phyloP scores from a whole-genome alignment of 257 asterid genomes.

The Salvia hispanica region DNA sequence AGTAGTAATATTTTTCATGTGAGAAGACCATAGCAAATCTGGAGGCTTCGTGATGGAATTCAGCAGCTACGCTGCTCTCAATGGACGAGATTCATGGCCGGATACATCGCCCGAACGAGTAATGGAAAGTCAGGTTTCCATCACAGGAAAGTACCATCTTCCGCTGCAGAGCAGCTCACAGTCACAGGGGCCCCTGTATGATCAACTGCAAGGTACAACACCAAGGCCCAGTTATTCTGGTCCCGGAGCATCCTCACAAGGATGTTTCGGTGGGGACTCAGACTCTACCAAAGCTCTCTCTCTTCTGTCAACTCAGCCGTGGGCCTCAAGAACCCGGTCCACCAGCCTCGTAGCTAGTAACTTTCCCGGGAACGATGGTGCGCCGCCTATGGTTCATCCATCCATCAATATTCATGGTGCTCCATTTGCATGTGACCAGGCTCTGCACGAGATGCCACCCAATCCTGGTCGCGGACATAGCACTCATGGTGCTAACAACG shows the following conservation, averaged over 20 bases:
- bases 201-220: conserved; percentile 49
- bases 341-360: conserved; percentile 50
- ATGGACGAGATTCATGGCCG: conserved; percentile 53
- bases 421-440: conserved; percentile 47
- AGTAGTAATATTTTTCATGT: conserved; percentile 19
- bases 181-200: conserved; percentile 45
- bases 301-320: conserved; percentile 97
- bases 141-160: conserved; percentile 45
- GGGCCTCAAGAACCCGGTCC: conserved; percentile 64
- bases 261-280: conserved; percentile 52
- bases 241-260: conserved; percentile 51
- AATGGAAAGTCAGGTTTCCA: conserved; percentile 42
- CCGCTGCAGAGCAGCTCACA: conserved; percentile 64
- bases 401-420: conserved; percentile 44
- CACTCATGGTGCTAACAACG: conserved; percentile 44
- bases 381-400: conserved; percentile 50
- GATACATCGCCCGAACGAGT: conserved; percentile 42
- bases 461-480: conserved; percentile 58
- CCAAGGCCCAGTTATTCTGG: conserved; percentile 39
- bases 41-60: conserved; percentile 80
- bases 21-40: conserved; percentile 57
- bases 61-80: conserved; percentile 45
- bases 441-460: conserved; percentile 52
- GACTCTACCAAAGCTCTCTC: conserved; percentile 88
- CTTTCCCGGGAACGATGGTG: conserved; percentile 38